Percentiles rank a stretch among this genome's conserved stretches.
phyloP scores from a whole-genome alignment of 805 yeast species.

The Metschnikowia picachoensis region DNA sequence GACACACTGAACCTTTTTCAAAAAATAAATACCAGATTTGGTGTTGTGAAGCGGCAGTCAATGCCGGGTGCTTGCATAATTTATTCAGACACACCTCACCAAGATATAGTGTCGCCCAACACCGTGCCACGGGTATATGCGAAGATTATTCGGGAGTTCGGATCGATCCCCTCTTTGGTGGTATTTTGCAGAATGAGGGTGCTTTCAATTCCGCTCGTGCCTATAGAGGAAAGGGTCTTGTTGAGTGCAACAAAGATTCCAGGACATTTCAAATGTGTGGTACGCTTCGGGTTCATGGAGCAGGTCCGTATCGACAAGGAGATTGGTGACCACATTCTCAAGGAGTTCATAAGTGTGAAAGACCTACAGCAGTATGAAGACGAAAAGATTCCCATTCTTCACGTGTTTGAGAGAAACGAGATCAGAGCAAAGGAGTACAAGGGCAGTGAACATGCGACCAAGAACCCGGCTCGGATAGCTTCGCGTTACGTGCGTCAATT shows the following conservation, averaged over 20 bases:
- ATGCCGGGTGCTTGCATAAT: slow-evolving; percentile 40
- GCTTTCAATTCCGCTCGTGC: slow-evolving; percentile 40
- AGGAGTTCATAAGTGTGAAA: slow-evolving; percentile 18
- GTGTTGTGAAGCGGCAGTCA: slow-evolving; percentile 18
- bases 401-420: slow-evolving; percentile 29
- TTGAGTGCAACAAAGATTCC: slow-evolving; percentile 38
- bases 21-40: slow-evolving; percentile 21
- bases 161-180: slow-evolving; percentile 41
- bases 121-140: slow-evolving; percentile 43
- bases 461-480: slow-evolving; percentile 14
- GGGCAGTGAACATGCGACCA: slow-evolving; percentile 14
- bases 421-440: slow-evolving; percentile 23
- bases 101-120: slow-evolving; percentile 39
- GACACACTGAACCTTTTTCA: slow-evolving; percentile 1
- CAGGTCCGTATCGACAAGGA: slow-evolving; percentile 20
- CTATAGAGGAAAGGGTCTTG: slow-evolving; percentile 36
- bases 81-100: slow-evolving; percentile 36
- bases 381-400: slow-evolving; percentile 21
- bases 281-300: slow-evolving; percentile 51
- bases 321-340: slow-evolving; percentile 20
- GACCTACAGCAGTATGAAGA: slow-evolving; percentile 8
- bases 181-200: slow-evolving; percentile 43
- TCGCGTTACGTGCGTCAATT: slow-evolving; percentile 17
- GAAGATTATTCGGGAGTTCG: slow-evolving; percentile 36
- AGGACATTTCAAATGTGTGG: slow-evolving; percentile 47